Base-by-base conservation (phyloP, 306 rosid species). In the Medicago lupulina region DNA sequence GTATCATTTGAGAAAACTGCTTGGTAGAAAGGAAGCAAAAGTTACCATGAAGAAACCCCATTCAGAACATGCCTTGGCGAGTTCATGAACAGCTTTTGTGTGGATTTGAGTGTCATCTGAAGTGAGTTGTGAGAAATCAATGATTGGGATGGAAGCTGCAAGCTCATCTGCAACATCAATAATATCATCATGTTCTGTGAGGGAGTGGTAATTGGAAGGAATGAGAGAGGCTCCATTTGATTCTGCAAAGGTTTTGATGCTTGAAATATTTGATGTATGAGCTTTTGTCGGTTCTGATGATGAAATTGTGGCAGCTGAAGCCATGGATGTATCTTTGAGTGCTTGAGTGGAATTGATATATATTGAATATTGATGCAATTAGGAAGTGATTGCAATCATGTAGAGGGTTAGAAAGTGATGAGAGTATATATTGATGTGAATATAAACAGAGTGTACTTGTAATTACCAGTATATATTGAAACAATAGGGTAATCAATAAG, bases 11-110 rank as follows among this genome's bases (percentile, higher is more conserved):
- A 13, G 15, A 44, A 44, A 44, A 44, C 12, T 44, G 7, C 25
- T 16, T 16, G 17, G 13, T 43, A 46, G 10, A 4, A 12, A 43
- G 4, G 2, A 5, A 28, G n/a, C n/a, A 60, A 7, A 60, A 7
- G 31, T 7, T 47, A 86, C 87, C 81, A 81, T 63, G 86, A 88
- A 88, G 76, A 81, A 81, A 19, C 88, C 89, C 89, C 92, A 88
- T 5, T 88, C 75, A 0, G 83, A 46, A 55, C 89, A 88, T 39
- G 86, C 87, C 18, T 74, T 62, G 79, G 53, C 79, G 1, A 88
- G 86, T 38, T 81, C 16, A 4, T 50, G 49, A n/a, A 88, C 40
- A 1, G 73, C 18, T 40, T 70, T 0, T 25, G 85, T 17, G 9
- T 81, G 89, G 46, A 68, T 72, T 2, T 38, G 84, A 61, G 86